Evolutionary conservation across 1,139 yeast genomes (phyloP).

Genomic region (Kluyveromyces marxianus): DNA sequence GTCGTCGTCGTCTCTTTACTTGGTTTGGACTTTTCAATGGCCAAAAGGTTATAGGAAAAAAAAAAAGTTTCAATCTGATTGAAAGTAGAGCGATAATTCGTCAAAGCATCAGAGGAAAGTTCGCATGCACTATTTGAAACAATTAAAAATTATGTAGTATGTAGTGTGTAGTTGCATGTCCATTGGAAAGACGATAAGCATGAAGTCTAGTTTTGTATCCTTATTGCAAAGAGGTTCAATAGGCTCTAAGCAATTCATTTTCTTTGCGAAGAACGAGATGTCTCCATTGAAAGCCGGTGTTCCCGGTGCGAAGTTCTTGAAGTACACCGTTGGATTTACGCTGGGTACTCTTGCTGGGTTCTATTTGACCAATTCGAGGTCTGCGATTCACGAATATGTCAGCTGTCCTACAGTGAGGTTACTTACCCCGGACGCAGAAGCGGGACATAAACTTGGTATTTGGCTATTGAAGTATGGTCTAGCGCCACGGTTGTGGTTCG

Average conservation of each 20-base stretch:
- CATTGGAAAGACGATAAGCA: too few species aligned
- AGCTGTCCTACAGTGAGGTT: constrained; percentile 68
- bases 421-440: constrained; percentile 67
- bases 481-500: constrained; percentile 53
- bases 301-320: constrained; percentile 18
- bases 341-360: constrained; percentile 34
- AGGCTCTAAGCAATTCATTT: constrained; percentile 3
- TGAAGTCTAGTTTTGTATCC: too few species aligned
- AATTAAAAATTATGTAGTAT: too few species aligned
- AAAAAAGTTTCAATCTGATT: too few species aligned
- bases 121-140: too few species aligned
- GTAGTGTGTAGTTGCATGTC: too few species aligned
- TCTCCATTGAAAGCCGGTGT: constrained; percentile 19
- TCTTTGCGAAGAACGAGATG: constrained; percentile 6
- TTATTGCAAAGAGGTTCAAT: too few species aligned
- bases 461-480: constrained; percentile 60
- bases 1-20: too few species aligned
- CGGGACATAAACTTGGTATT: constrained; percentile 74
- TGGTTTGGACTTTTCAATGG: too few species aligned
- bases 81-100: too few species aligned
- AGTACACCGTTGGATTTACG: constrained; percentile 29
- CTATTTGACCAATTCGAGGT: constrained; percentile 65
- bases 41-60: too few species aligned
- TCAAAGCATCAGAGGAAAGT: too few species aligned
- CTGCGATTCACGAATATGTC: constrained; percentile 74